Base-by-base conservation (phyloP, 805 yeast genomes). In the Myxozyma neotropica region DNA sequence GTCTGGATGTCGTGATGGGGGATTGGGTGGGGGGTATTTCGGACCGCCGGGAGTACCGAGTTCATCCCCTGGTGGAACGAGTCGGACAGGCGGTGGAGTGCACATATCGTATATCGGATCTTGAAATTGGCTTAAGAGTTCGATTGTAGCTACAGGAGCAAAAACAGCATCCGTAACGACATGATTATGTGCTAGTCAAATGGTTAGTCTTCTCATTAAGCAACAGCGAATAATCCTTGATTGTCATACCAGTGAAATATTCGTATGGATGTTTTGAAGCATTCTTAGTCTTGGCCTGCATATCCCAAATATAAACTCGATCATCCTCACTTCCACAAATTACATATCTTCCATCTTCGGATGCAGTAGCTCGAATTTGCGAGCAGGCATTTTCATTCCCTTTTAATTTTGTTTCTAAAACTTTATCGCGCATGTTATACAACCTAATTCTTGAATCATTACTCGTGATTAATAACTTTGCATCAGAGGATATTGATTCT, bases 271-370 rank as follows among this genome's bases (percentile, higher is more conserved):
- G 50, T 45, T 67, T 67, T 19, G 66, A 68, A 47, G 66, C 69
- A 47, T 64, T 65, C 49, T 68, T 58, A 23, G 57, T 51, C 3
- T 59, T 17, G 21, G 47, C 59, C 13, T 48, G 58, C 44, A 80
- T 72, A 56, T 81, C 80, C 98, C 98, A 93, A 12, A 89, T 75
- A 69, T 91, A 92, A 13, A 88, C 82, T 84, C 91, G 84, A 66
- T 88, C 89, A 73, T 92, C 94, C 70, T 92, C 97, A 12, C 95
- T 87, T 0, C 96, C 96, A 6, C 88, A 79, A 7, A 91, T 79
- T 4, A 91, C 80, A 68, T 81, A 82, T 12, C 74, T 69, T 53
- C 77, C 74, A 66, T 84, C 84, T 53, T 83, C 89, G 24, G 85
- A 82, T 1, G 81, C 69, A 0, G 82, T 73, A 0, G 96, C 96